Evolutionary conservation across 768 basidiomycete genomes (phyloP).

Genomic region (Boletus coccyginus): DNA sequence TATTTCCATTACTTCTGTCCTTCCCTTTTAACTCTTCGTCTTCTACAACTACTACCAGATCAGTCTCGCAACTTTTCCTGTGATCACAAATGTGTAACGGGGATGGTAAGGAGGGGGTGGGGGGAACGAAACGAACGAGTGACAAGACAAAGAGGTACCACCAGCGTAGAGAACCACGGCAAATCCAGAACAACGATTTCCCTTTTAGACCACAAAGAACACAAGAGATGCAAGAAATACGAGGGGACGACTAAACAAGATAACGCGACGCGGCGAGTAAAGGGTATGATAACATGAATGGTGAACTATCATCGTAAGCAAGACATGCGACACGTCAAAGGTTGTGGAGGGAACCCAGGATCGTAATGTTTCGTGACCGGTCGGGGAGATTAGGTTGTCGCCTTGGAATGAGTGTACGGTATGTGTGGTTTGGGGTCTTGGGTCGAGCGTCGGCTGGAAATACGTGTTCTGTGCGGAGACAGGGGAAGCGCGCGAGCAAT

Average conservation of each 20-base stretch:
- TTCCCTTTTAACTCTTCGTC: constrained; percentile 18
- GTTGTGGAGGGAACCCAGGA: constrained; percentile 10
- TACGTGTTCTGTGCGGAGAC: constrained; percentile 13
- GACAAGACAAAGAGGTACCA: constrained; percentile 8
- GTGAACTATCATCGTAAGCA: constrained; percentile 30
- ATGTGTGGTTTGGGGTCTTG: constrained; percentile 14
- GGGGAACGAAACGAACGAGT: constrained; percentile 12
- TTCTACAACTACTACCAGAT: constrained; percentile 31
- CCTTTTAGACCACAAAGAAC: constrained; percentile 21
- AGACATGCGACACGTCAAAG: constrained; percentile 24
- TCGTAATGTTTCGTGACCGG: constrained; percentile 26
- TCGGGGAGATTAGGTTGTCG: constrained; percentile 27
- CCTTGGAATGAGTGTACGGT: constrained; percentile 21
- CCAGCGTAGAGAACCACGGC: constrained; percentile 15
- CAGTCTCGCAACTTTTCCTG: constrained; percentile 20
- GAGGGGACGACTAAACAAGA: constrained; percentile 28
- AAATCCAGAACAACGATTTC: constrained; percentile 19
- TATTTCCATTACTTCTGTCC: constrained; percentile 34
- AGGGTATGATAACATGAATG: constrained; percentile 30
- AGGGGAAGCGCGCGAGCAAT: neutral
- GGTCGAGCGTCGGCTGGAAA: constrained; percentile 9
- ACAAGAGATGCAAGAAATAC: constrained; percentile 23
- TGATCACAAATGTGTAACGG: constrained; percentile 21
- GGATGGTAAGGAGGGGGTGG: neutral
- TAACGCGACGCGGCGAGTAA: constrained; percentile 27